Conservation (phyloP, 192 early-diverging fungal genomes). For the Dissophora ornata region DNA sequence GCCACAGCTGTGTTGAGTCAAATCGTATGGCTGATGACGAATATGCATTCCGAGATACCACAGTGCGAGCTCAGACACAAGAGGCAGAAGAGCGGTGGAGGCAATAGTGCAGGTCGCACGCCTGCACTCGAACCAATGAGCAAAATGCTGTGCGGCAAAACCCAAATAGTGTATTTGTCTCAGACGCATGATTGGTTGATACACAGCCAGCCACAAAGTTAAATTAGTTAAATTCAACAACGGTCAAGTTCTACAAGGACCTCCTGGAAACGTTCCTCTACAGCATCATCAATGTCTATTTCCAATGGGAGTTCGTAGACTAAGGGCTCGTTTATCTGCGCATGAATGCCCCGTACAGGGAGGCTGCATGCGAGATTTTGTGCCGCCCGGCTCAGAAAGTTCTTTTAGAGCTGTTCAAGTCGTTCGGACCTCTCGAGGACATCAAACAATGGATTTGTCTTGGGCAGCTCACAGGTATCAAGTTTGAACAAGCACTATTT, state of each 20-base stretch:
- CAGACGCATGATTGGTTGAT: no score
- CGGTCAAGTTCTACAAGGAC: constrained; percentile 17
- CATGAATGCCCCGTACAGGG: neutral
- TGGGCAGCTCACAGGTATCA: constrained; percentile 4
- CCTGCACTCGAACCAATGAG: no score
- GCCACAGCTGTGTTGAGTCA: no score
- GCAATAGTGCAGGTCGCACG: no score
- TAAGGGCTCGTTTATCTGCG: constrained; percentile 36
- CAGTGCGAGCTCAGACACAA: no score
- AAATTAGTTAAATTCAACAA: constrained; percentile 24
- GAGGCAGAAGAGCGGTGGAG: no score
- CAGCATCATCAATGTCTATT: constrained; percentile 4
- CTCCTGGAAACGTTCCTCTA: constrained; percentile 37
- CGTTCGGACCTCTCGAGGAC: constrained; percentile 14
- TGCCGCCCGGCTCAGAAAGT: constrained; percentile 31
- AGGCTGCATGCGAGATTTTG: constrained; percentile 23
- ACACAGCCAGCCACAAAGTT: constrained; percentile 30
- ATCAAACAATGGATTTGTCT: constrained; percentile 18
- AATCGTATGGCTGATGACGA: no score
- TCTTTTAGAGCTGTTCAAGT: constrained; percentile 35
- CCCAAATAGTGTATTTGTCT: no score
- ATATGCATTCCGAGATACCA: no score
- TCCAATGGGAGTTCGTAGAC: constrained; percentile 41
- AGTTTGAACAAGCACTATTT: constrained; percentile 39
- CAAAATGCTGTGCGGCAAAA: no score